Percentiles rank a stretch among this genome's conserved stretches.
phyloP scores from a whole-genome alignment of 768 basidiomycete species.

The Hygrocybe punicea region DNA sequence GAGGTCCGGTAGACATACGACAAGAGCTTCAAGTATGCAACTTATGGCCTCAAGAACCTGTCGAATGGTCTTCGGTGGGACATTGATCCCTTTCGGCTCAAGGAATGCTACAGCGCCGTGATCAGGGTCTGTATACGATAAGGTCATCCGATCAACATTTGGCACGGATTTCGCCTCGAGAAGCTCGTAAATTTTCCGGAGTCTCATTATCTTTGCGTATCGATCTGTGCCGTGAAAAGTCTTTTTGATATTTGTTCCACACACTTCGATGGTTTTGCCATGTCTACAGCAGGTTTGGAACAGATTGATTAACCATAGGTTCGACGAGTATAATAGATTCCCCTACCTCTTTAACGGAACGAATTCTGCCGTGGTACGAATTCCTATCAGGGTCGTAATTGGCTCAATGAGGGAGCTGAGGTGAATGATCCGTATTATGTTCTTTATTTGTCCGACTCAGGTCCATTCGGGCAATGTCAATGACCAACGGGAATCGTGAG shows the following conservation, averaged over 20 bases:
- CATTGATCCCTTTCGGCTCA: slow-evolving; percentile 12
- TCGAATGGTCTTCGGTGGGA: slow-evolving; percentile 2
- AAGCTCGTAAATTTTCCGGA: slow-evolving; percentile 13
- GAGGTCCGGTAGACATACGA: slow-evolving; percentile 6
- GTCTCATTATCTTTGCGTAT: slow-evolving; percentile 1
- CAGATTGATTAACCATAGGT: background rate
- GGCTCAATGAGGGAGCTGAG: slow-evolving; percentile 11
- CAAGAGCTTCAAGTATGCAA: slow-evolving; percentile 19
- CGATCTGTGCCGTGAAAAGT: slow-evolving; percentile 10
- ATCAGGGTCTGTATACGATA: too few relatives aligned
- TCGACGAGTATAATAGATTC: background rate
- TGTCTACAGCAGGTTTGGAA: background rate
- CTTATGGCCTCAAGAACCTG: slow-evolving; percentile 10
- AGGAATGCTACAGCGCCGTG: background rate
- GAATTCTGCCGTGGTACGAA: slow-evolving; percentile 5
- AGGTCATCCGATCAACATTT: slow-evolving; percentile 9
- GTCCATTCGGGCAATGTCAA: slow-evolving; percentile 11
- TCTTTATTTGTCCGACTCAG: slow-evolving; percentile 2
- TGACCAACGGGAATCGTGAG: slow-evolving; percentile 3
- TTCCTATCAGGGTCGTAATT: background rate
- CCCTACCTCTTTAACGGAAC: slow-evolving; percentile 4
- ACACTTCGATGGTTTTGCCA: slow-evolving; percentile 10
- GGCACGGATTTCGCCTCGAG: slow-evolving; percentile 15
- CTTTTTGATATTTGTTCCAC: slow-evolving; percentile 10
- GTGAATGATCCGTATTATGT: slow-evolving; percentile 9